phyloP scores from a whole-genome alignment of 78 protist genomes.

The Isochrysis galbana region DNA sequence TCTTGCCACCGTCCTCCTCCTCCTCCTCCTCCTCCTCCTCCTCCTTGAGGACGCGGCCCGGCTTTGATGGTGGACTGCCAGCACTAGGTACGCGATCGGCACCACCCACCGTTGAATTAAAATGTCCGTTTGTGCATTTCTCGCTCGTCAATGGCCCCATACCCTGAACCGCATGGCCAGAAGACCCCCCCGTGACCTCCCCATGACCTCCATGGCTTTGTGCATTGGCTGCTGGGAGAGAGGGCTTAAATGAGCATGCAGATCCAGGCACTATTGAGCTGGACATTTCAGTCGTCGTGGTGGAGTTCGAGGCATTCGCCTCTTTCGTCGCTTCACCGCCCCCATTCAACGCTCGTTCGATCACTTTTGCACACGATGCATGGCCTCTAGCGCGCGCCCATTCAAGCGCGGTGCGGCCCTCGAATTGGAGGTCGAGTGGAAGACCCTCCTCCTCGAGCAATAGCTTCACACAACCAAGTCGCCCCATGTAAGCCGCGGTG shows the following conservation, averaged over 20 bases:
- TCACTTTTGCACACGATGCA: not conserved
- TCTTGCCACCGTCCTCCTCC: too few relatives aligned
- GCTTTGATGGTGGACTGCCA: too few relatives aligned
- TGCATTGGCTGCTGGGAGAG: too few relatives aligned
- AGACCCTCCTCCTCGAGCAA: not conserved
- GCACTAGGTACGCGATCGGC: too few relatives aligned
- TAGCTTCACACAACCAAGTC: not conserved
- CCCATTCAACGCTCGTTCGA: not conserved
- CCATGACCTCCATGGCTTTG: not conserved
- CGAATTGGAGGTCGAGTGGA: not conserved
- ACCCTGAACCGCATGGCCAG: too few relatives aligned
- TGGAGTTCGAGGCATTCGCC: not conserved
- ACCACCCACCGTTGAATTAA: too few relatives aligned
- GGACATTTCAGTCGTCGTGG: not conserved
- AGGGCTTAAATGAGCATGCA: not conserved
- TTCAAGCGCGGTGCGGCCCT: not conserved
- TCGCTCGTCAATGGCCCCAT: too few relatives aligned
- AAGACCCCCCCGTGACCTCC: not conserved
- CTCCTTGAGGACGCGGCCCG: too few relatives aligned
- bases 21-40: too few relatives aligned
- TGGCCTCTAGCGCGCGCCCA: not conserved
- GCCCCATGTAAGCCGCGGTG: not conserved
- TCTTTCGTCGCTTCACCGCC: not conserved
- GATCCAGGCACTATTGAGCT: not conserved
- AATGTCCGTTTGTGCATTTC: too few relatives aligned